These are phyloP conservation scores for Boletus rex-veris DNA, from an alignment of 768 basidiomycete species.

Conservation along the genomic window DNA sequence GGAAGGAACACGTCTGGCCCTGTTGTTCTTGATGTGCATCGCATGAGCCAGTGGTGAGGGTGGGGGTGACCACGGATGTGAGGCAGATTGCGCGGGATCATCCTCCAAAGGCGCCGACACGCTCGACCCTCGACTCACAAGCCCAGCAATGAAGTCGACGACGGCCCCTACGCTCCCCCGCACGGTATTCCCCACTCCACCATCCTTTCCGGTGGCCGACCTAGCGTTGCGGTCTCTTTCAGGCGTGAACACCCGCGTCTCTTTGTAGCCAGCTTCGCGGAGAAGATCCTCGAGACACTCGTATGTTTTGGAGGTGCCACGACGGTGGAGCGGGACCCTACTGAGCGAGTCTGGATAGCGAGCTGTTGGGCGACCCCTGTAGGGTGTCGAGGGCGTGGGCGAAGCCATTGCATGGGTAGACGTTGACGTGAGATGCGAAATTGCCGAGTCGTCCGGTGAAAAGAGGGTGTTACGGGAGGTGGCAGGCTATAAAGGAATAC, in stretches of 20 bases:
- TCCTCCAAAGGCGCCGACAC: constrained; percentile 12
- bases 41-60: constrained; percentile 26
- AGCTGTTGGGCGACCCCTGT: constrained; percentile 36
- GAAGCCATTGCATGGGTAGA: constrained; percentile 3
- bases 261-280: constrained; percentile 86
- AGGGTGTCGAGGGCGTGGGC: constrained; percentile 41
- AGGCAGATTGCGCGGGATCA: not conserved
- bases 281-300: constrained; percentile 84
- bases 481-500: constrained; percentile 6
- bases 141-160: constrained; percentile 62
- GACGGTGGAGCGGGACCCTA: constrained; percentile 70
- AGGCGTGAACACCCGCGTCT: constrained; percentile 86
- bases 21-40: constrained; percentile 8
- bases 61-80: constrained; percentile 18
- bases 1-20: constrained; percentile 11
- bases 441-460: constrained; percentile 3
- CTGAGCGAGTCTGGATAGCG: constrained; percentile 60
- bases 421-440: constrained; percentile 6
- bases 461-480: constrained; percentile 5
- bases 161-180: constrained; percentile 49
- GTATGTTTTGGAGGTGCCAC: constrained; percentile 78
- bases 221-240: constrained; percentile 56
- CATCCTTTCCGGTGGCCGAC: constrained; percentile 23
- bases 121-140: constrained; percentile 39
- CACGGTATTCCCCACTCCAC: constrained; percentile 36